Percentiles rank a stretch among this genome's conserved stretches.
Conservation (phyloP, 225 moss, liverwort and hornwort genomes). For the Marchantia paleacea region DNA sequence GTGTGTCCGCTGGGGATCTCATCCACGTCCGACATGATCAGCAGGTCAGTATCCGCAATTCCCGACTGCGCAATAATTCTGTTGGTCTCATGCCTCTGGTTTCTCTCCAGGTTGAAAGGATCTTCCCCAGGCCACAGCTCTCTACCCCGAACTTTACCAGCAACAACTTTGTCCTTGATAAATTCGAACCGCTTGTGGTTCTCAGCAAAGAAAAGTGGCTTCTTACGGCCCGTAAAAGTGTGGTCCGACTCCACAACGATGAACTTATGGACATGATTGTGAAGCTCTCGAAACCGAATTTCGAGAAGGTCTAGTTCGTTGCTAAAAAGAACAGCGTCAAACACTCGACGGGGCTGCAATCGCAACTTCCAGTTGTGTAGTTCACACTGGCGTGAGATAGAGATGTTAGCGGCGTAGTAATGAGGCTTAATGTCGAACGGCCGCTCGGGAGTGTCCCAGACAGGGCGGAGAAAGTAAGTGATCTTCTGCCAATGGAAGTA, state of each 20-base stretch:
- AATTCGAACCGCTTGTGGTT: conserved; percentile 53
- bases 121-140: conserved; percentile 36
- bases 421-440: conserved; percentile 56
- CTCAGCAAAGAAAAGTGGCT: conserved; percentile 47
- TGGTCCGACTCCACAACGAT: conserved; percentile 64
- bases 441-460: conserved; percentile 66
- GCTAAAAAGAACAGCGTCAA: conserved; percentile 76
- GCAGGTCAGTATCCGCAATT: conserved; percentile 53
- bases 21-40: conserved; percentile 66
- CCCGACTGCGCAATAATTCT: conserved; percentile 40
- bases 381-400: conserved; percentile 44
- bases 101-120: conserved; percentile 52
- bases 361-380: conserved; percentile 63
- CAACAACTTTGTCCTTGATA: conserved; percentile 40
- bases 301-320: conserved; percentile 75
- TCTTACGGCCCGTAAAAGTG: conserved; percentile 66
- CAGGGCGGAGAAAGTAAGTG: conserved; percentile 58
- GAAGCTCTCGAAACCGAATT: conserved; percentile 62
- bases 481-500: conserved; percentile 46
- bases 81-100: conserved; percentile 51
- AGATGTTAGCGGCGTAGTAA: conserved; percentile 58
- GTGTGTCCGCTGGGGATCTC: conserved; percentile 73
- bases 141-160: conserved; percentile 47
- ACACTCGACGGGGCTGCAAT: conserved; percentile 57
- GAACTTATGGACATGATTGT: conserved; percentile 56